phyloP scores from a whole-genome alignment of 441 rosid species.

The Breynia disticha region DNA sequence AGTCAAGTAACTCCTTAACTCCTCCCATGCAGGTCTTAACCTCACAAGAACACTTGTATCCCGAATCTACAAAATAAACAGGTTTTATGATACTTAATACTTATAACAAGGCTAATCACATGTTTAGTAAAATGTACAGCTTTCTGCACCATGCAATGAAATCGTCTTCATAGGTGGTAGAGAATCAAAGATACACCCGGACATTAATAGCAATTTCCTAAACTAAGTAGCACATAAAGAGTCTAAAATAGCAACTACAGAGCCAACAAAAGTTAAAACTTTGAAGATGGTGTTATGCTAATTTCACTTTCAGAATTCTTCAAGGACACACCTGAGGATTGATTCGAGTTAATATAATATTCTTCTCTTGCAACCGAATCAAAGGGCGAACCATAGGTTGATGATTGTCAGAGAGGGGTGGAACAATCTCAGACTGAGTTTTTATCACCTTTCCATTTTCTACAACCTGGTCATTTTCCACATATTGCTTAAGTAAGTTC shows the following conservation, averaged over 20 bases:
- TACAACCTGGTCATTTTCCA: conserved; percentile 77
- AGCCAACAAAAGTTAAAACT: neutral
- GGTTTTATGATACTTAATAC: conserved; percentile 10
- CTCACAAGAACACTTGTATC: conserved; percentile 99
- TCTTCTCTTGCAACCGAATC: conserved; percentile 75
- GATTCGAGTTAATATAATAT: conserved; percentile 82
- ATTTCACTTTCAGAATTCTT: neutral
- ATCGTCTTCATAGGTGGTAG: neutral
- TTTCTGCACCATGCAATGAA: neutral
- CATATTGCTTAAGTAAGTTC: conserved; percentile 72
- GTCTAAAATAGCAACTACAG: neutral
- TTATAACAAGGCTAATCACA: conserved; percentile 9
- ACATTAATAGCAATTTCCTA: too few relatives aligned
- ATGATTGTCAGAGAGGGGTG: conserved; percentile 69
- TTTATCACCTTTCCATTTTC: conserved; percentile 83
- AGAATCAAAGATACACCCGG: neutral
- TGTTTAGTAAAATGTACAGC: neutral
- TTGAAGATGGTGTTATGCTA: neutral
- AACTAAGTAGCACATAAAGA: too few relatives aligned
- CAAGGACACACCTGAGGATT: conserved; percentile 58
- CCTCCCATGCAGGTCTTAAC: conserved; percentile 99
- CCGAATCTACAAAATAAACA: conserved; percentile 46
- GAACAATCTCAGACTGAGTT: conserved; percentile 62
- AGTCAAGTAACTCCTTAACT: conserved; percentile 80
- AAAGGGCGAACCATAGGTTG: conserved; percentile 71